Evolutionary conservation across 108 stramenopile species (phyloP).

Genomic region (Hondaea fermentalgiana): DNA sequence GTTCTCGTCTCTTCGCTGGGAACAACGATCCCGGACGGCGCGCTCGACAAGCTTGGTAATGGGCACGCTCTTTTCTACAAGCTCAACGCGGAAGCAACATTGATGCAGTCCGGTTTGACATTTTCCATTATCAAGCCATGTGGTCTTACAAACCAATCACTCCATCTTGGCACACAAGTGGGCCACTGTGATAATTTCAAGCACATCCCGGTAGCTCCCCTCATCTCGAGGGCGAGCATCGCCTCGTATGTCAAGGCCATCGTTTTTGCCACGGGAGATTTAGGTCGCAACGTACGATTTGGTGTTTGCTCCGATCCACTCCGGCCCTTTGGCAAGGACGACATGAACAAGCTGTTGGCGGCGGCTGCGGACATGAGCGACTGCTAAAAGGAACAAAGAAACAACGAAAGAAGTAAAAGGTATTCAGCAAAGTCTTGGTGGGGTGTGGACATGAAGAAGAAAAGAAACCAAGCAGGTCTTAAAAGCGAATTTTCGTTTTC

Average conservation of each 20-base stretch:
- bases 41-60: neutral
- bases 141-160: neutral
- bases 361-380: neutral
- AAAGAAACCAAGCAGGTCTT: no score
- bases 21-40: neutral
- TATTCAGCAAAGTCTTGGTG: no score
- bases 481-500: no score
- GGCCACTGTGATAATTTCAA: constrained; percentile 6
- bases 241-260: neutral
- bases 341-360: neutral
- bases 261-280: neutral
- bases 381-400: neutral
- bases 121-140: constrained; percentile 3
- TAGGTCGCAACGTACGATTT: neutral
- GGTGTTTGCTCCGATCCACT: constrained; percentile 11
- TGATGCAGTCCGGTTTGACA: neutral
- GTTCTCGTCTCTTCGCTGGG: neutral
- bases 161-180: neutral
- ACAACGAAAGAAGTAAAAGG: neutral
- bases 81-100: neutral
- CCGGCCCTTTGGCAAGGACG: neutral
- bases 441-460: no score
- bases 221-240: neutral
- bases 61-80: neutral
- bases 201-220: neutral